phyloP scores from a whole-genome alignment of 225 moss, liverwort and hornwort species.

The Bryoerythrophyllum caledonicum region DNA sequence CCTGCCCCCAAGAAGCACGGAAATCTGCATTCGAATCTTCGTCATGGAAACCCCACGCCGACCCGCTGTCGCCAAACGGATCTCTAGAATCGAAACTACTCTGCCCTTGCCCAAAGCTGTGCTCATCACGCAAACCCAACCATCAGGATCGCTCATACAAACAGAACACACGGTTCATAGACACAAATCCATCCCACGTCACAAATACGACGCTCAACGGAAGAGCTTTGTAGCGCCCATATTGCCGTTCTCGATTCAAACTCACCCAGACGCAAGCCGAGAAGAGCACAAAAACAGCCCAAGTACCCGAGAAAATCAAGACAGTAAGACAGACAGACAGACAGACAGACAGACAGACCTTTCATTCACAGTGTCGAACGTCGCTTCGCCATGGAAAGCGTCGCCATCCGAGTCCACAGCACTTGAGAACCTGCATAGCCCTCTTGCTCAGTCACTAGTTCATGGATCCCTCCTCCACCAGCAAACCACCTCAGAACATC shows the following conservation, averaged over 20 bases:
- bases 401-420: slow-evolving; percentile 70
- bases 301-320: neutral
- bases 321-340: neutral
- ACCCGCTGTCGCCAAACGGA: slow-evolving; percentile 45
- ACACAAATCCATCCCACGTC: no score
- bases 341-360: slow-evolving; percentile 40
- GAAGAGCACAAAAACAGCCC: neutral
- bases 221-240: neutral
- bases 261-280: neutral
- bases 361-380: slow-evolving; percentile 62
- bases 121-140: neutral
- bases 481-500: neutral
- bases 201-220: neutral
- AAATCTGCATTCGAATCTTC: slow-evolving; percentile 55
- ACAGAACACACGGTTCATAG: neutral
- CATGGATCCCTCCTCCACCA: neutral
- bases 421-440: slow-evolving; percentile 64
- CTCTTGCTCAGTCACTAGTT: slow-evolving; percentile 8
- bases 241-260: neutral
- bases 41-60: slow-evolving; percentile 51
- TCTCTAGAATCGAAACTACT: slow-evolving; percentile 40
- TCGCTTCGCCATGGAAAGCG: slow-evolving; percentile 61
- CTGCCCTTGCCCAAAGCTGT: slow-evolving; percentile 46
- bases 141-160: neutral
- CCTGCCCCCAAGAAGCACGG: slow-evolving; percentile 51